These are phyloP conservation scores for Penicillium flavigenum DNA, from an alignment of 495 filamentous ascomycete genomes.

Conservation along the genomic window DNA sequence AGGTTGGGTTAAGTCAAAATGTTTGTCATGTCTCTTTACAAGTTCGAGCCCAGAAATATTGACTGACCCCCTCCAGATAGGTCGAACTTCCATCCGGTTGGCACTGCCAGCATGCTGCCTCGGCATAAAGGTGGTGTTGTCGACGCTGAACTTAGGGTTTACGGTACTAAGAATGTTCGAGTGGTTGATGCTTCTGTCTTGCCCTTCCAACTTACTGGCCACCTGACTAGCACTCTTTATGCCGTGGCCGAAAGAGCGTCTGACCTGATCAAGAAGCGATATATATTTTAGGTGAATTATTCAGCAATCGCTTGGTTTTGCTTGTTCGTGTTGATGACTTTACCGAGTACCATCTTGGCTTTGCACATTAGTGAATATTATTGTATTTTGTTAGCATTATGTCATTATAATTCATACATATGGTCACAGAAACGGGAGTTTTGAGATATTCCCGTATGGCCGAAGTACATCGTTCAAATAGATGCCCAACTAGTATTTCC, in stretches of 20 bases:
- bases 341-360: too few species aligned
- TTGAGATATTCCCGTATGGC: too few species aligned
- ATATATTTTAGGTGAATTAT: constrained; percentile 10
- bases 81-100: constrained; percentile 40
- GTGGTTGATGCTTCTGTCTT: constrained; percentile 58
- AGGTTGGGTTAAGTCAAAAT: constrained; percentile 22
- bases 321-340: too few species aligned
- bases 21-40: constrained; percentile 19
- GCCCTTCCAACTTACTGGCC: constrained; percentile 53
- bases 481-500: too few species aligned
- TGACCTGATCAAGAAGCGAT: constrained; percentile 36
- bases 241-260: constrained; percentile 58
- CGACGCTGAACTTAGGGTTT: constrained; percentile 43
- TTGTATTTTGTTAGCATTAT: too few species aligned
- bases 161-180: constrained; percentile 48
- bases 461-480: too few species aligned
- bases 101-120: constrained; percentile 58
- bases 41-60: background rate
- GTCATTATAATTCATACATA: too few species aligned
- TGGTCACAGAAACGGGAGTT: too few species aligned
- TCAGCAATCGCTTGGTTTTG: too few species aligned
- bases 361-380: too few species aligned
- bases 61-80: constrained; percentile 28
- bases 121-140: constrained; percentile 52
- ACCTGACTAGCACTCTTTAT: constrained; percentile 55